A percentile compares a stretch with the other conserved stretches of the same genome.
phyloP scores from a whole-genome alignment of 306 rosid genomes.

The Comarum palustre region DNA sequence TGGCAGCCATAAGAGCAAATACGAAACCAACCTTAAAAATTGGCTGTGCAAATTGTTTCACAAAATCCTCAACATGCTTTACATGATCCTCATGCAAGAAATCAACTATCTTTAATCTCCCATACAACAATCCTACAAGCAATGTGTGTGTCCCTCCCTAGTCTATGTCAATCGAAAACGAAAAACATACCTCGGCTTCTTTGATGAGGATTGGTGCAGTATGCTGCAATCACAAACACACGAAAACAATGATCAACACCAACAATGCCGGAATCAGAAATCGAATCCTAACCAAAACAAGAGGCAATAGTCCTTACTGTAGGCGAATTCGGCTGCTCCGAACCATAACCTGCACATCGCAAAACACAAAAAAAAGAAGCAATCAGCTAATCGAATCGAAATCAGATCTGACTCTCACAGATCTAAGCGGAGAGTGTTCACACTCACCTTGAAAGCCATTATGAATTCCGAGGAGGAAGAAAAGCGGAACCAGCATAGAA shows the following conservation, averaged over 20 bases:
- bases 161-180: conserved; percentile 7
- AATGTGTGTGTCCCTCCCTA: background rate
- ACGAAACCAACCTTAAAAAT: conserved; percentile 72
- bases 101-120: conserved; percentile 16
- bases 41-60: conserved; percentile 61
- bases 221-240: conserved; percentile 27
- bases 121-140: background rate
- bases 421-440: conserved; percentile 40
- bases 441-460: conserved; percentile 75
- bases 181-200: conserved; percentile 41
- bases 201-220: conserved; percentile 14
- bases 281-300: conserved; percentile 12
- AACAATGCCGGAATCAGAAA: conserved; percentile 21
- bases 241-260: conserved; percentile 10
- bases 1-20: conserved; percentile 36
- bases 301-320: conserved; percentile 47
- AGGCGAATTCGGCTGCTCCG: conserved; percentile 59
- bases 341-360: conserved; percentile 57
- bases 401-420: conserved; percentile 33
- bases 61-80: conserved; percentile 60
- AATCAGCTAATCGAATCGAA: background rate
- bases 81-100: conserved; percentile 54
- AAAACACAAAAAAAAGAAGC: background rate
- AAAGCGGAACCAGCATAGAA: conserved; percentile 96
- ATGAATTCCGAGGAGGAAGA: conserved; percentile 86